Evolutionary conservation across 805 yeast genomes (phyloP).

Genomic region (Candida manassasensis): DNA sequence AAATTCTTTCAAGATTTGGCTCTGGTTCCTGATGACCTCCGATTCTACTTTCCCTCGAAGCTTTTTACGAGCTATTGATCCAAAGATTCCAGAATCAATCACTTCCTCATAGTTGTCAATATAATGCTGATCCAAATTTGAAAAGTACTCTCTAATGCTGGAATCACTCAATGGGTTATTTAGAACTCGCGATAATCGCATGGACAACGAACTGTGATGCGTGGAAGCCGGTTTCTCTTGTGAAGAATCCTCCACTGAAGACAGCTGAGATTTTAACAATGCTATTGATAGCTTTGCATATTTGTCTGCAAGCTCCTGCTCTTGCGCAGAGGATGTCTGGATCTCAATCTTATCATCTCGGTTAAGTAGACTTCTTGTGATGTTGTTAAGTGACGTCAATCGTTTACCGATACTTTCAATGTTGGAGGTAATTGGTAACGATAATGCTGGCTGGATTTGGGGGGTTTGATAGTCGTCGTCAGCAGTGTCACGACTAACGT

Average conservation of each 20-base stretch:
- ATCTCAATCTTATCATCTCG: conserved; percentile 13
- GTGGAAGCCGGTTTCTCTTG: neutral
- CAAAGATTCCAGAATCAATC: conserved; percentile 47
- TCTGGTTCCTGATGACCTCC: conserved; percentile 54
- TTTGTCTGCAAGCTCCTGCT: conserved; percentile 33
- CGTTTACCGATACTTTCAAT: conserved; percentile 31
- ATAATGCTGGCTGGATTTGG: conserved; percentile 41
- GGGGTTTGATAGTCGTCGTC: conserved; percentile 19
- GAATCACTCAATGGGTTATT: conserved; percentile 40
- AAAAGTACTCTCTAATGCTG: conserved; percentile 28
- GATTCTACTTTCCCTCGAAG: conserved; percentile 57
- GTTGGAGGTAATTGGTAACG: conserved; percentile 36
- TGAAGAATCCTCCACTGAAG: neutral
- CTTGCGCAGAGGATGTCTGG: conserved; percentile 1
- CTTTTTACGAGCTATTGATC: conserved; percentile 57
- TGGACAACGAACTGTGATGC: conserved; percentile 24
- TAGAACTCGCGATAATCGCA: conserved; percentile 48
- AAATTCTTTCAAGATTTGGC: conserved; percentile 27
- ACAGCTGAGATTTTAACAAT: conserved; percentile 21
- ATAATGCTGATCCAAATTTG: conserved; percentile 23
- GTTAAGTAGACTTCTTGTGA: conserved; percentile 27
- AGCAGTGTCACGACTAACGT: conserved; percentile 8
- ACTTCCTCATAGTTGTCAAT: conserved; percentile 26
- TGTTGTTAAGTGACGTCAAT: conserved; percentile 28
- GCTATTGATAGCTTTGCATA: conserved; percentile 47